A percentile compares a stretch with the other conserved stretches of the same genome.
phyloP scores from a whole-genome alignment of 2,329 filamentous ascomycete genomes.

The Pseudocercospora pini-densiflorae region DNA sequence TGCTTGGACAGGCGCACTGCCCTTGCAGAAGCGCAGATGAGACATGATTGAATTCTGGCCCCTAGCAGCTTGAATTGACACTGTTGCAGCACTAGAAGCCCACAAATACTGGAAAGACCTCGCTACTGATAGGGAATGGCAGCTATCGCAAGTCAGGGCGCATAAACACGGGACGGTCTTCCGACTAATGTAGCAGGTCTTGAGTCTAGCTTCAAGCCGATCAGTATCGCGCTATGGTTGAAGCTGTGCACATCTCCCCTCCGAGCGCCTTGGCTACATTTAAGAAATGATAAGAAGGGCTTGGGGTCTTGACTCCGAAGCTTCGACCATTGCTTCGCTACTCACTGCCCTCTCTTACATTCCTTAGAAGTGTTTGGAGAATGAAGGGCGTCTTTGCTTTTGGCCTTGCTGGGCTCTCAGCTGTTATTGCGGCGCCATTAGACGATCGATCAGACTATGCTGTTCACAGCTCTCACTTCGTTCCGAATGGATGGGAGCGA shows the following conservation, averaged over 20 bases:
- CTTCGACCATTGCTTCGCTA: not conserved
- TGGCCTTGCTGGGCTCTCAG: constrained; percentile 1
- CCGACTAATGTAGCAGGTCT: not conserved
- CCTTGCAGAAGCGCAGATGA: not conserved
- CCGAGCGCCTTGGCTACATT: not conserved
- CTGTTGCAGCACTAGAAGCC: not conserved
- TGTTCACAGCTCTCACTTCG: constrained; percentile 25
- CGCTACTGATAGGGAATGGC: not conserved
- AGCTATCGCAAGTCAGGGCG: not conserved
- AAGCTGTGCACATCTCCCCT: not conserved
- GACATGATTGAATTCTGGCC: not conserved
- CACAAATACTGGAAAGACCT: not conserved
- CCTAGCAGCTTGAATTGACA: not conserved
- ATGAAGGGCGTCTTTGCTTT: not conserved
- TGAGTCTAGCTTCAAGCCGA: not conserved
- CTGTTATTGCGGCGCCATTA: constrained; percentile 19
- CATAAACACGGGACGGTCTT: not conserved
- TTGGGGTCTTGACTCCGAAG: not conserved
- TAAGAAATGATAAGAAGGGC: constrained; percentile 1
- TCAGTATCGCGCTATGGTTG: not conserved
- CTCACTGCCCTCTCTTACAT: not conserved
- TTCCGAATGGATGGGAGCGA: constrained; percentile 27
- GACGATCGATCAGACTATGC: constrained; percentile 24
- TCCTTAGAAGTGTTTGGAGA: not conserved
- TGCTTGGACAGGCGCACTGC: not conserved